phyloP scores from a whole-genome alignment of 1,284 basidiomycete species.

The Tilletiaria anomala region DNA sequence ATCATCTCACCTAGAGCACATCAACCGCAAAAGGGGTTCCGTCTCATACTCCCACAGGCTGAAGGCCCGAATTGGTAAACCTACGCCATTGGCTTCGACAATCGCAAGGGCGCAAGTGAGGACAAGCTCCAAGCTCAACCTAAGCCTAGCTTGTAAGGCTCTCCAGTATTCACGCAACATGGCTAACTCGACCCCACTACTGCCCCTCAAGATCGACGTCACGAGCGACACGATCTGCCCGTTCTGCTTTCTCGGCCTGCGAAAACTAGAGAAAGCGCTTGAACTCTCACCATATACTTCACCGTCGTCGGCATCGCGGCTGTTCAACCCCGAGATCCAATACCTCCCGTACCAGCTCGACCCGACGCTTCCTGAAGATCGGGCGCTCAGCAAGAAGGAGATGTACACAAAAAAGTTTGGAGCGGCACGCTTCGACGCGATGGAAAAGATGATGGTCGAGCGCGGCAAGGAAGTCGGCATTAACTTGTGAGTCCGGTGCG shows the following conservation, averaged over 20 bases:
- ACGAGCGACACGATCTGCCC: constrained; percentile 4
- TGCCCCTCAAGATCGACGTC: neutral
- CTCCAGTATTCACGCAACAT: too few species aligned
- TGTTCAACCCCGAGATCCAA: neutral
- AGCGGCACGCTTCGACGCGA: neutral
- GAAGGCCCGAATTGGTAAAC: too few species aligned
- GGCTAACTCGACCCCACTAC: too few species aligned
- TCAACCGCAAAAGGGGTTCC: too few species aligned
- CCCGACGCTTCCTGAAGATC: constrained; percentile 1
- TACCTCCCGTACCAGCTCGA: constrained; percentile 5
- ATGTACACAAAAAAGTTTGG: constrained; percentile 2
- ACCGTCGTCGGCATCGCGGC: neutral
- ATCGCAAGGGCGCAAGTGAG: too few species aligned
- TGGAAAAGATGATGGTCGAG: constrained; percentile 1
- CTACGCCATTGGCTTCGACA: too few species aligned
- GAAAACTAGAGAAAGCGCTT: constrained; percentile 3
- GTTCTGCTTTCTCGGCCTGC: constrained; percentile 4
- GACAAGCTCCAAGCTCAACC: too few species aligned
- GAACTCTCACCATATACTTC: neutral
- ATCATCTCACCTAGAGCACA: too few species aligned
- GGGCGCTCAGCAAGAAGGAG: constrained; percentile 1
- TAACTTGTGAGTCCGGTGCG: constrained; percentile 1
- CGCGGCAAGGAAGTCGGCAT: constrained; percentile 4
- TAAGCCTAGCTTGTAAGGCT: too few species aligned
- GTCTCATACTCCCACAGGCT: too few species aligned